Conservation (phyloP, 2,329 filamentous ascomycete species). For the Beauveria varroae region DNA sequence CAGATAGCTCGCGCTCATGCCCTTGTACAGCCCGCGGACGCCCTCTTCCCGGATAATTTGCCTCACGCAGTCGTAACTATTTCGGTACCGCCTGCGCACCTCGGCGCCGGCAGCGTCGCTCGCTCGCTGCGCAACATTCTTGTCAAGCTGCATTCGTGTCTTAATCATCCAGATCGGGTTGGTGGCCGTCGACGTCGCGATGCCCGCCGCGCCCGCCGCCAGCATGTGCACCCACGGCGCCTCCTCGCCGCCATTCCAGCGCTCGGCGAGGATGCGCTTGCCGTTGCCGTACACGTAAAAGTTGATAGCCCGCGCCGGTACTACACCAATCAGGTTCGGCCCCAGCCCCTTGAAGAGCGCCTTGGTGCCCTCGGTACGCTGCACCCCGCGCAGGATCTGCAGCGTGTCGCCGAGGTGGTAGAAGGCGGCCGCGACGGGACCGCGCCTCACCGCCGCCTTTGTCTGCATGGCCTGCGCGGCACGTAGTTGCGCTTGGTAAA, state of each 20-base stretch:
- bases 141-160: constrained; percentile 86
- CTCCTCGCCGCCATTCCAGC: constrained; percentile 63
- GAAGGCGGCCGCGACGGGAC: constrained; percentile 56
- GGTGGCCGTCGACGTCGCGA: constrained; percentile 82
- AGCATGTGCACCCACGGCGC: constrained; percentile 70
- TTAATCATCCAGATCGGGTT: constrained; percentile 98
- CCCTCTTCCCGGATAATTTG: constrained; percentile 79
- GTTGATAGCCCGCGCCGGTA: constrained; percentile 85
- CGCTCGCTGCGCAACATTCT: constrained; percentile 53
- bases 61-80: constrained; percentile 78
- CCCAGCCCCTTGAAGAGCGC: constrained; percentile 91
- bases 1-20: constrained; percentile 84
- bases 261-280: constrained; percentile 71
- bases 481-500: constrained; percentile 78
- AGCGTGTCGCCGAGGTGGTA: constrained; percentile 81
- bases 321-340: constrained; percentile 81
- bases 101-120: constrained; percentile 14
- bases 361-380: constrained; percentile 72
- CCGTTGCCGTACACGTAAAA: constrained; percentile 92
- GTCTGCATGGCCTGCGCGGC: constrained; percentile 56
- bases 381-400: constrained; percentile 75
- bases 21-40: constrained; percentile 75
- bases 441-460: constrained; percentile 42
- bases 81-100: constrained; percentile 65
- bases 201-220: constrained; percentile 69